Base-by-base conservation (phyloP, 2,329 filamentous ascomycete species). In the Chrysoporthe cubensis region DNA sequence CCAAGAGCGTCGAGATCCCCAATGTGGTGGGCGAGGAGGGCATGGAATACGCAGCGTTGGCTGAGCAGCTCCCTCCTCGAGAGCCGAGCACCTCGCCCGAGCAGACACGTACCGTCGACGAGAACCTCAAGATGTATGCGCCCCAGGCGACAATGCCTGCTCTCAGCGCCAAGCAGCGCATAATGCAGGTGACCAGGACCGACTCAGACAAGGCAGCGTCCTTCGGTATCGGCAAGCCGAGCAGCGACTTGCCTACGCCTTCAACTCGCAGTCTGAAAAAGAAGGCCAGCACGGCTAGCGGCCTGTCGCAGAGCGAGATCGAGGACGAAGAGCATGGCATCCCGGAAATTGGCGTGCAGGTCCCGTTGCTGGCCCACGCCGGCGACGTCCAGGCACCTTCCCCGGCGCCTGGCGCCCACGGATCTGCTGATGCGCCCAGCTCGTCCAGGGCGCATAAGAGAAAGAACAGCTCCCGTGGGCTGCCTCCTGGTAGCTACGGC, bases 341-440 rank as follows among this genome's bases (percentile, higher is more conserved):
- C 73, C 94, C 94, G 2, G 92, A 96, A 76, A 96, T 97, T 72
- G 95, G 95, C 60, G 88, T 92, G 75, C 91, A 94, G 75, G 95
- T 99, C 50, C 96, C 96, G 62, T 96, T 99, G 92, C 91, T 96
- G 76, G 91, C 90, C 64, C 88, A 96, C 77, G 92, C 96, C 56
- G 96, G 96, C 70, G 95, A 98, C 77, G 96, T 98, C 11, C 96
- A 99, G 81, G 96, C 96, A 16, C 96, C 96, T 2, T 96, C 94
- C 2, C 94, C 94, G 1, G 87, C 89, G 2, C 90, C 90, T 9
- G 78, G 79, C 57, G 74, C 79, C 5, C 76, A 79, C 4, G 74
- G 73, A 58, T 75, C 77, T 57, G 73, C 79, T 4, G 77, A 80
- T 3, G 74, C 72, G 60, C 75, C 77, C 60, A 76, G 37, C 57